phyloP scores from a whole-genome alignment of 2,329 filamentous ascomycete genomes.

The Penicillium sp. region DNA sequence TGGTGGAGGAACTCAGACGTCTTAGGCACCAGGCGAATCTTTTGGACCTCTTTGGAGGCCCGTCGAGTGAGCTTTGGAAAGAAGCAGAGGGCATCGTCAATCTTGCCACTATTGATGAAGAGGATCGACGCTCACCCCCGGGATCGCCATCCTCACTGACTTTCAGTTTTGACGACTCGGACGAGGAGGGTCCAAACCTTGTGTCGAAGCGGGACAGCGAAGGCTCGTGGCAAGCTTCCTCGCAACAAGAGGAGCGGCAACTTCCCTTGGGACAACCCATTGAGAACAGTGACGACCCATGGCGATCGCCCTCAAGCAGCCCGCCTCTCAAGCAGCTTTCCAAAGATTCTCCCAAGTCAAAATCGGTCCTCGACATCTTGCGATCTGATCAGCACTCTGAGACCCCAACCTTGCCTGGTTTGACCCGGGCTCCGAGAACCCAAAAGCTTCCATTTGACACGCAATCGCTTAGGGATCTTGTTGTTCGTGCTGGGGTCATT shows the following conservation, averaged over 20 bases:
- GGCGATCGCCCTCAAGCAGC: slow-evolving; percentile 21
- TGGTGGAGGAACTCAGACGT: slow-evolving; percentile 61
- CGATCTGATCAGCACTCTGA: slow-evolving; percentile 45
- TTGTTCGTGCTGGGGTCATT: slow-evolving; percentile 47
- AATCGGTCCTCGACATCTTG: slow-evolving; percentile 56
- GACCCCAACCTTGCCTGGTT: slow-evolving; percentile 21
- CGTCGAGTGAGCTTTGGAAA: slow-evolving; percentile 53
- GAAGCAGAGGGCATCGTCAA: slow-evolving; percentile 64
- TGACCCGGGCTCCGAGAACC: slow-evolving; percentile 24
- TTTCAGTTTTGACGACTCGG: slow-evolving; percentile 55
- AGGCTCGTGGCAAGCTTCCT: slow-evolving; percentile 27
- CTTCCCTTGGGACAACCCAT: slow-evolving; percentile 22
- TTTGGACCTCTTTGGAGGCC: slow-evolving; percentile 50
- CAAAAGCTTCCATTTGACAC: slow-evolving; percentile 62
- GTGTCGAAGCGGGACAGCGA: slow-evolving; percentile 30
- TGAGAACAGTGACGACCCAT: slow-evolving; percentile 21
- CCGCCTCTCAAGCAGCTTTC: slow-evolving; percentile 42
- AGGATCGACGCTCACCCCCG: slow-evolving; percentile 46
- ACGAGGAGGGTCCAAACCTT: slow-evolving; percentile 44
- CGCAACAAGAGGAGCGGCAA: slow-evolving; percentile 23
- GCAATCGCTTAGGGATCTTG: slow-evolving; percentile 57
- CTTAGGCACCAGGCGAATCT: slow-evolving; percentile 51
- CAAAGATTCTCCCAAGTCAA: slow-evolving; percentile 56
- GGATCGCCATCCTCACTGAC: slow-evolving; percentile 53
- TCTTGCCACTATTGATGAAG: slow-evolving; percentile 58